Base-by-base conservation (phyloP, 257 asterid species). In the Jacaranda copaia region DNA sequence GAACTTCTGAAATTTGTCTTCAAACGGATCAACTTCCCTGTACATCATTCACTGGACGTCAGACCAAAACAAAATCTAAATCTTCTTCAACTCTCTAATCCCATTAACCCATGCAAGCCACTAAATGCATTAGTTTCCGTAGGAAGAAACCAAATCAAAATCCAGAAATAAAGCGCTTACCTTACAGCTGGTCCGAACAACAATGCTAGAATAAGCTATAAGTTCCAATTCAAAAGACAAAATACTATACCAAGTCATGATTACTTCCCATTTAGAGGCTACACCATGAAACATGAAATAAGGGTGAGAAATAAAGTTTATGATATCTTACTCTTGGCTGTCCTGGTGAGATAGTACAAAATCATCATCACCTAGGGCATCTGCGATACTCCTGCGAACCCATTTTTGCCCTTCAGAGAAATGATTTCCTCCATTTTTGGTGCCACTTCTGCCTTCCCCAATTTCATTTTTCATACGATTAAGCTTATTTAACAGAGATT, bases 291-390 rank as follows among this genome's bases (percentile, higher is more conserved):
- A 75, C 65, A 46, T 71, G 52, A 70, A 60, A 49, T 51, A 65
- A 69, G 63, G 63, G 20, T 61, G 73, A 72, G 13, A 58, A 45
- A 32, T 68, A 62, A 72, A 69, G 49, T 58, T 51, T 58, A 76
- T 25, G 46, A 71, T 79, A 70, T 67, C 92, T 78, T 77, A 88
- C 92, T 14, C 82, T 79, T 81, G 80, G 76, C 52, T 74, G 32
- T 81, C 86, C 25, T 69, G 77, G 74, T 67, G 75, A 11, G 85
- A 63, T 45, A 65, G 66, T 35, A 18, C 87, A 80, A 88, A 79
- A 86, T 90, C 98, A 74, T 95, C 99, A 72, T 95, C 99, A 46
- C 99, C 99, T 39, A 95, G 89, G 61, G 99, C 98, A 85, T 95
- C 99, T 15, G 98, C 98, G 73, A 95, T 80, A 84, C 89, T 95